These are phyloP conservation scores for Suillus alpinus DNA, from an alignment of 768 basidiomycete genomes.

Conservation along the genomic window DNA sequence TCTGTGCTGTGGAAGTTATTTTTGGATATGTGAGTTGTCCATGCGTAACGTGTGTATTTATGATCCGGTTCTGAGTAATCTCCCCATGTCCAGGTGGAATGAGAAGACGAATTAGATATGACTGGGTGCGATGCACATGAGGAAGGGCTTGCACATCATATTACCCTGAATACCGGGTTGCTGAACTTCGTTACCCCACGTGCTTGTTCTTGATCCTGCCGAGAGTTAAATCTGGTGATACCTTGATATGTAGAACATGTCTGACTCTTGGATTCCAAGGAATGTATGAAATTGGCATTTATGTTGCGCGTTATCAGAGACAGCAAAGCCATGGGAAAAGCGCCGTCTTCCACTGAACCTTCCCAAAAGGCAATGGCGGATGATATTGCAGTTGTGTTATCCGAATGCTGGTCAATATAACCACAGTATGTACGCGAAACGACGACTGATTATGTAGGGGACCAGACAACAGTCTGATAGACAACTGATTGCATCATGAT, in stretches of 20 bases:
- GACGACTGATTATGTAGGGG: neutral
- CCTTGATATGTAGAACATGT: neutral
- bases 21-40: constrained; percentile 70
- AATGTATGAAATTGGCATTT: neutral
- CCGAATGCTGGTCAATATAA: neutral
- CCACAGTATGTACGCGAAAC: neutral
- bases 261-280: neutral
- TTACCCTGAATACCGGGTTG: neutral
- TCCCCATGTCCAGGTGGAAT: constrained; percentile 29
- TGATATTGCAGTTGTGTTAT: neutral
- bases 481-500: neutral
- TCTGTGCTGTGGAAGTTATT: constrained; percentile 89
- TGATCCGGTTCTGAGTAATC: neutral
- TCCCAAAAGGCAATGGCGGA: neutral
- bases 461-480: neutral
- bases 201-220: neutral
- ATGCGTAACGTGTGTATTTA: neutral
- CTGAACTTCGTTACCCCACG: neutral
- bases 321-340: neutral
- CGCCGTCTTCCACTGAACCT: neutral
- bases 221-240: neutral
- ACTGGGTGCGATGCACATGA: too few relatives aligned
- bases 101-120: constrained; percentile 23
- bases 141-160: neutral
- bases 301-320: neutral